Percentiles rank a stretch among this genome's conserved stretches.
Evolutionary conservation across 139 green algal genomes (phyloP).

Genomic region (Tetraselmis chui): DNA sequence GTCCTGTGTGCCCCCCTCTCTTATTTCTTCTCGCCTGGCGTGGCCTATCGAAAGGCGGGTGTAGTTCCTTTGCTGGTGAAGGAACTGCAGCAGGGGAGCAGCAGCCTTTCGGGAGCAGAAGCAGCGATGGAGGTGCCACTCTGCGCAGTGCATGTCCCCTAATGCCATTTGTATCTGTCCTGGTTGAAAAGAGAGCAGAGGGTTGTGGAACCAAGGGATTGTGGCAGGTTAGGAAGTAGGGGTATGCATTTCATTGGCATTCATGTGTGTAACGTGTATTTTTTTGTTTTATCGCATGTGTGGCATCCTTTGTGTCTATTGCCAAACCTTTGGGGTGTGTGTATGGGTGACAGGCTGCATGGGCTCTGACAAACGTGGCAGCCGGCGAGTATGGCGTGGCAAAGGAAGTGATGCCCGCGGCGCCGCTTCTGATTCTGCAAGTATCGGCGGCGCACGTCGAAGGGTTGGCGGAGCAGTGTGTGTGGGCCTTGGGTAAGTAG

Average conservation of each 20-base stretch:
- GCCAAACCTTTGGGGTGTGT: too few species aligned
- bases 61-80: conserved; percentile 11
- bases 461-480: conserved; percentile 37
- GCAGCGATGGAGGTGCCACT: conserved; percentile 3
- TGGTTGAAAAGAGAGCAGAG: too few species aligned
- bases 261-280: too few species aligned
- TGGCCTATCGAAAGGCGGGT: neutral
- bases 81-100: conserved; percentile 4
- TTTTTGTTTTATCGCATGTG: too few species aligned
- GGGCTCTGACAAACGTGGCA: conserved; percentile 38
- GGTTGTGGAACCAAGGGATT: too few species aligned
- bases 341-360: conserved; percentile 1
- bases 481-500: conserved; percentile 25
- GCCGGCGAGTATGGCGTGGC: conserved; percentile 26
- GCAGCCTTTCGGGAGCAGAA: neutral
- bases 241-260: too few species aligned
- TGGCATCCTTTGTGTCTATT: too few species aligned
- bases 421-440: conserved; percentile 33
- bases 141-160: too few species aligned
- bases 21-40: too few species aligned
- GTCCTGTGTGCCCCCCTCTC: too few species aligned
- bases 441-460: conserved; percentile 9
- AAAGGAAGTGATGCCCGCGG: conserved; percentile 27
- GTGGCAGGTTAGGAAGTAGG: too few species aligned
- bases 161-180: too few species aligned